A percentile compares a stretch with the other conserved stretches of the same genome.
Evolutionary conservation across 768 basidiomycete genomes (phyloP).

Genomic region (Naganishia vaughanmartiniae): DNA sequence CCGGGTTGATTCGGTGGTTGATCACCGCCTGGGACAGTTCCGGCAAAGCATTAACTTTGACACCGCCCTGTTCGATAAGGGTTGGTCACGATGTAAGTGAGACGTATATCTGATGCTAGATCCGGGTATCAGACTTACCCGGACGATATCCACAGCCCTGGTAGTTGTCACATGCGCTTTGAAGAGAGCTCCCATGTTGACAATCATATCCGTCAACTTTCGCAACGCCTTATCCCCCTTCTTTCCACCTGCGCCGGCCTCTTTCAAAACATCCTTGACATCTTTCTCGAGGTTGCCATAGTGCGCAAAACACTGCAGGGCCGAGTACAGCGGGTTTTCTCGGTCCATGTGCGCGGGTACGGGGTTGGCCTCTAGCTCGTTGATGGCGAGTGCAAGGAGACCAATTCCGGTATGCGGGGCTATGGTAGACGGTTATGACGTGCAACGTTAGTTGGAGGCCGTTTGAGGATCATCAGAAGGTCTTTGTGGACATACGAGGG

Average conservation of each 20-base stretch:
- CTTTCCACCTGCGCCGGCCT: constrained; percentile 28
- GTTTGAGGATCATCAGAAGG: too few relatives aligned
- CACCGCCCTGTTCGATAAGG: constrained; percentile 35
- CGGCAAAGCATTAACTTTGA: constrained; percentile 40
- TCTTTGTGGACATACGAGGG: constrained; percentile 37
- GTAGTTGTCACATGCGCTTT: constrained; percentile 42
- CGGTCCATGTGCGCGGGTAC: constrained; percentile 56
- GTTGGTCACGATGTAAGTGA: not conserved
- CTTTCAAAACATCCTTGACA: constrained; percentile 32
- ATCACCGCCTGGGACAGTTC: constrained; percentile 44
- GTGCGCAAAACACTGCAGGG: constrained; percentile 65
- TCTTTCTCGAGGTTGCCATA: constrained; percentile 56
- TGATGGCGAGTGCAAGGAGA: constrained; percentile 44
- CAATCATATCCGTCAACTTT: constrained; percentile 53
- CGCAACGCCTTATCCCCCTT: constrained; percentile 57
- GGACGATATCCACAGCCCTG: constrained; percentile 44
- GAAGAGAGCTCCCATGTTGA: constrained; percentile 32
- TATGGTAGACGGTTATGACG: constrained; percentile 5
- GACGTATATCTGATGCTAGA: not conserved
- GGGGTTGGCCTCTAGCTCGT: constrained; percentile 44
- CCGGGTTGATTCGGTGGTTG: constrained; percentile 49
- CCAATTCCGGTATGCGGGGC: constrained; percentile 50
- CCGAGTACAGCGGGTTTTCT: constrained; percentile 61
- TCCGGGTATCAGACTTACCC: not conserved
- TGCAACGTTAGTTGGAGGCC: not conserved